Evolutionary conservation across 306 rosid species (phyloP), one percentile per base, ranked within the genome.

Genomic region (Casuarina cunninghamiana): DNA sequence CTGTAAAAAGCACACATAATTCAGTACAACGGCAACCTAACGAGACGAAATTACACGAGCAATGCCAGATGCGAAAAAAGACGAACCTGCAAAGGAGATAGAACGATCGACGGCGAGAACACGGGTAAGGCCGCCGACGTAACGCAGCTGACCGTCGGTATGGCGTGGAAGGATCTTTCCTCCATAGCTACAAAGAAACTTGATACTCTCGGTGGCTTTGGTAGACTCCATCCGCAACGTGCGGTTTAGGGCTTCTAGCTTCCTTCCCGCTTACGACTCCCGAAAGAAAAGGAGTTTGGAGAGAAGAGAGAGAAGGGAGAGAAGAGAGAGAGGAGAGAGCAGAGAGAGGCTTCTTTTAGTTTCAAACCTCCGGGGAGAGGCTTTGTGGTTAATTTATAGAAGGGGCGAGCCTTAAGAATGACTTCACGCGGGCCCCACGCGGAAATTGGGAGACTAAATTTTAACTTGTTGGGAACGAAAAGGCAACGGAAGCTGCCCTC

Each of bases 171-270:
- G 90, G 54, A 95, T 95, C 79, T 83, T 93, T 11, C 99, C 99
- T 76, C 92, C 92, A 78, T 95, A 95, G 86, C 99, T 95, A 65
- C 87, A 91, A 55, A 95, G 96, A 68, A 93, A 80, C 32, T 95
- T 95, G 9, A 88, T 53, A 42, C 81, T 8, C 42, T 85, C 77
- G 6, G 78, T 19, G 53, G 32, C 72, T 66, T 4, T 43, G 69
- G 71, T 63, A 42, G 62, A 61, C 68, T 53, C 83, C 91, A 86
- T 86, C 32, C 32, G 32, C 32, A 26, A 26, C 32, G 32, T 26
- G 0, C 32, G 32, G 32, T 26, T 26, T 26, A 26, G 32, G 32
- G 32, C 32, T 26, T 26, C 32, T 26, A 1, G 32, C 32, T 26
- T 26, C 32, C 32, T 26, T 26, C 32, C 32, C 32, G 32, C 32